Percentiles rank a stretch among this genome's conserved stretches.
These are phyloP conservation scores for Arabidopsis suecica DNA, from an alignment of 345 rosid species.

Conservation along the genomic window DNA sequence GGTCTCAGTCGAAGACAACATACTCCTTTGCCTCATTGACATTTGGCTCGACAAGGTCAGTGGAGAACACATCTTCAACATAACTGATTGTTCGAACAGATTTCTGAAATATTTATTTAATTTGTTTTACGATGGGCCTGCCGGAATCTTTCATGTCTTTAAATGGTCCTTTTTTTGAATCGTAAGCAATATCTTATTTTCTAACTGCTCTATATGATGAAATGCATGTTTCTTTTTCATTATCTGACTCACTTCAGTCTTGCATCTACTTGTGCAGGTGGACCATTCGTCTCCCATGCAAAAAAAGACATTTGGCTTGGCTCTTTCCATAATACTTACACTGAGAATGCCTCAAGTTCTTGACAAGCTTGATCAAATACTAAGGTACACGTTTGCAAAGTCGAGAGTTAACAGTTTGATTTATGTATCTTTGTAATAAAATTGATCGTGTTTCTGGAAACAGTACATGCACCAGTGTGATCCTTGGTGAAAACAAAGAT, in stretches of 20 bases:
- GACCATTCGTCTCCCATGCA: conserved; percentile 75
- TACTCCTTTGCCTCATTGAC: conserved; percentile 87
- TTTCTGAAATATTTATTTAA: conserved; percentile 7
- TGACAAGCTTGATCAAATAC: conserved; percentile 88
- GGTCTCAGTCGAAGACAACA: conserved; percentile 63
- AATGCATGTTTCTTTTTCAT: conserved; percentile 26
- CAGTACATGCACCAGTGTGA: conserved; percentile 86
- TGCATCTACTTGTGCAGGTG: conserved; percentile 57
- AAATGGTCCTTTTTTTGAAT: neutral
- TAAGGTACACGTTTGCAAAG: conserved; percentile 57
- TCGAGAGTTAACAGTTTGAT: conserved; percentile 5
- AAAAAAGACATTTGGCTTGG: conserved; percentile 80
- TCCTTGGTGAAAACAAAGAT: conserved; percentile 79
- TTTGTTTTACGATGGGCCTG: neutral
- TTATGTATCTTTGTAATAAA: neutral
- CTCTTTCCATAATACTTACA: conserved; percentile 87
- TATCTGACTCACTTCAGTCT: conserved; percentile 6
- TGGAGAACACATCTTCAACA: conserved; percentile 19
- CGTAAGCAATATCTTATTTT: neutral
- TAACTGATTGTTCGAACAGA: conserved; percentile 8
- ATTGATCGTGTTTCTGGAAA: conserved; percentile 31
- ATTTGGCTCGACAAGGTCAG: conserved; percentile 98
- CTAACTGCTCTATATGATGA: conserved; percentile 17
- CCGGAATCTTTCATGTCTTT: conserved; percentile 13
- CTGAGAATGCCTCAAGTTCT: conserved; percentile 92